Base-by-base conservation (phyloP, 73 alveolate genomes). In the Diophrys appendiculata region DNA sequence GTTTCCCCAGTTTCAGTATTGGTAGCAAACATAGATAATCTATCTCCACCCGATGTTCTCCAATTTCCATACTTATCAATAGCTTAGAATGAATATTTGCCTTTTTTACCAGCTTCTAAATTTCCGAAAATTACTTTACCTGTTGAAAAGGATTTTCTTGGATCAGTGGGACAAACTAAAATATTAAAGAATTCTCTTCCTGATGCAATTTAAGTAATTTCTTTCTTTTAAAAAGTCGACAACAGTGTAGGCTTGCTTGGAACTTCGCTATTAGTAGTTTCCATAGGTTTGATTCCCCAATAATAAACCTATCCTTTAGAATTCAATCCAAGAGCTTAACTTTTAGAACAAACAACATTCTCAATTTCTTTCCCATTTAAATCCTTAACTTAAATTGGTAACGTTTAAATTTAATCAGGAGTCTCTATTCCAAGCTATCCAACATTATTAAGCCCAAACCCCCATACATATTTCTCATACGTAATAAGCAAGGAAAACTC, bases 171-270 rank as follows among this genome's bases (percentile, higher is more conserved):
- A 1, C 60, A 54, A 2, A 76, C 13, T 1, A 76, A 65, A 28
- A 76, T 76, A 1, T 65, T 77, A 65, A 76, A 76, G 85, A 76
- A 76, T 34, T 76, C 85, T 33, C 85, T 56, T 14, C 85, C 85
- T 1, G 69, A 27, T 0, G 77, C 26, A 31, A 76, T 76, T 18
- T 76, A 77, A 30, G 34, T 52, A 27, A 76, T 52, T 33, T 76
- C 85, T 65, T 76, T 76, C 23, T 76, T 76, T 33, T 76, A 24
- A 65, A 64, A 76, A 32, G 68, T 26, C 0, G 77, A 32, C 0
- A 76, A 14, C 5, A 29, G 18, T 65, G 29, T 24, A 11, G 85
- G 85, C 2, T 29, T 65, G n/a, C 18, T 5, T 5, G 60, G 60
- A 43, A 43, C 60, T 43, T 18, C 60, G 23, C 28, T 25, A 22